Percentiles rank a stretch among this genome's conserved stretches.
Conservation (phyloP, 2,329 filamentous ascomycete species). For the Phialophora expanda region DNA sequence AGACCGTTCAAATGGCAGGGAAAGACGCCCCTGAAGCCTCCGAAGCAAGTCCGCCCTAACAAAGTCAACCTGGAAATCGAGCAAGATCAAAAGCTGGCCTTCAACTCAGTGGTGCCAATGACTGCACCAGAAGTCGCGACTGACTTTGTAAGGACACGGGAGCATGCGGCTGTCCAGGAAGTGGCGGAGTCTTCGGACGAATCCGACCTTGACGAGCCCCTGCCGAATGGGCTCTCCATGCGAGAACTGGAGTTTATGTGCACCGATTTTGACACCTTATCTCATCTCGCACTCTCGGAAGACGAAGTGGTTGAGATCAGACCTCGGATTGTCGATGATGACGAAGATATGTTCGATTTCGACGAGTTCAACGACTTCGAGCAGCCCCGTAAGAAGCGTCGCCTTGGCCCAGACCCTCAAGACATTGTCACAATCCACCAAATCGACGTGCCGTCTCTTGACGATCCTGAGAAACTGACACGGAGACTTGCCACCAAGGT, state of each 20-base stretch:
- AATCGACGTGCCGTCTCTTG: constrained; percentile 73
- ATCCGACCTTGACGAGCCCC: constrained; percentile 66
- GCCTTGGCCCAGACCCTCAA: constrained; percentile 52
- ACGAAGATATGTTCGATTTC: constrained; percentile 66
- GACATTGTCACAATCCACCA: constrained; percentile 60
- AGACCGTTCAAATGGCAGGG: constrained; percentile 76
- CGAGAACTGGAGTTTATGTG: constrained; percentile 84
- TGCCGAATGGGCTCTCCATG: constrained; percentile 71
- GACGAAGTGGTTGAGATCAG: constrained; percentile 42
- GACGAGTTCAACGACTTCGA: constrained; percentile 56
- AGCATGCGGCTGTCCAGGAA: constrained; percentile 49
- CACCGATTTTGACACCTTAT: constrained; percentile 78
- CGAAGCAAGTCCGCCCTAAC: constrained; percentile 80
- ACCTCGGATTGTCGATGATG: constrained; percentile 40
- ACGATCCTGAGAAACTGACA: constrained; percentile 77
- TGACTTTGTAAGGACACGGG: constrained; percentile 48
- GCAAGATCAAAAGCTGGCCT: constrained; percentile 82
- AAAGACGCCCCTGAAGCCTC: constrained; percentile 77
- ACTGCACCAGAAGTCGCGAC: constrained; percentile 19
- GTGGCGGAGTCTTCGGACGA: constrained; percentile 58
- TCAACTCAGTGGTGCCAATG: constrained; percentile 64
- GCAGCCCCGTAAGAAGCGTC: constrained; percentile 70
- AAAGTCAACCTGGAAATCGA: constrained; percentile 89
- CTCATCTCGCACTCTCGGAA: constrained; percentile 53
- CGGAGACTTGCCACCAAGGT: constrained; percentile 77